Evolutionary conservation across 2,329 filamentous ascomycete genomes (phyloP), one percentile per base, ranked within the genome.

Genomic region (Ophiostoma ips): DNA sequence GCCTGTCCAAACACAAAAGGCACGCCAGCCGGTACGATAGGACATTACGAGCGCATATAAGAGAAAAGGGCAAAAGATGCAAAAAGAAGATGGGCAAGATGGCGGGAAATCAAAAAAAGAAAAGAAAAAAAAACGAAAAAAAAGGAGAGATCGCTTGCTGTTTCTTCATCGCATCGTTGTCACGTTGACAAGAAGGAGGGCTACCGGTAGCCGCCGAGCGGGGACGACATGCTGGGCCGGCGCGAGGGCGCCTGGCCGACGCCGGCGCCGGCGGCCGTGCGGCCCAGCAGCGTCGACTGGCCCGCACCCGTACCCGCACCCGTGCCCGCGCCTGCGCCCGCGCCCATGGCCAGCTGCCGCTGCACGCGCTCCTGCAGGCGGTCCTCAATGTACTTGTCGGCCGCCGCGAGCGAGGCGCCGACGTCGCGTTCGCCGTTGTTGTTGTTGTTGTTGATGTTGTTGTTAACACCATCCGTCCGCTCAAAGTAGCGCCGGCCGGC

Each of bases 401-500:
- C 58, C 12, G 50, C 36, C 4, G 35, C 48, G 5, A 35, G 12
- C 62, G 16, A 38, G 3, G 37, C 33, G 16, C 35, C 45, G 10
- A 21, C 50, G 16, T 38, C 41, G 2, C 61, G 68, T 18, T 68
- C 68, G 12, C 59, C 57, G 11, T 63, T 55, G 33, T 56, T 62
- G 55, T 58, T 28, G 24, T 28, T 28, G 24, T 28, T 28, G 24
- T 8, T 28, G 24, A 4, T 8, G 24, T 28, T 28, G 24, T 28
- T 28, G 24, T 28, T 28, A 8, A n/a, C n/a, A n/a, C n/a, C n/a
- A n/a, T n/a, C 65, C 36, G 57, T 58, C 46, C 71, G 63, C 30
- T 77, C 74, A 18, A 75, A 59, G 51, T 75, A 77, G 34, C 72
- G 69, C 31, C 74, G 68, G 15, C 60, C 30, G 3, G 21, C 3